phyloP scores from a whole-genome alignment of 768 basidiomycete genomes.

The Trametes coccinea region DNA sequence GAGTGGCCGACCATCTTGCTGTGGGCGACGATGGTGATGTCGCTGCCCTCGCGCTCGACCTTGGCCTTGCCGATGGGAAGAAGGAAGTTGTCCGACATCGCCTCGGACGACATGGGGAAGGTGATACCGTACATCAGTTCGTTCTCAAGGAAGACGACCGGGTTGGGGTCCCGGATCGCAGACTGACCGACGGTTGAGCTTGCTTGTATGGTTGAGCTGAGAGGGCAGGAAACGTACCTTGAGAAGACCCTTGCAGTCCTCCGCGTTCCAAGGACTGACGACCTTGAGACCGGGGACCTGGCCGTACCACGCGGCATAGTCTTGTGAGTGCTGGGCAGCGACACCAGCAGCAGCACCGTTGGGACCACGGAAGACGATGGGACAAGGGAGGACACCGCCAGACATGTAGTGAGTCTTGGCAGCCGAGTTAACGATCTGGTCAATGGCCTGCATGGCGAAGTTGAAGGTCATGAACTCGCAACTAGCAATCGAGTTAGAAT shows the following conservation, averaged over 20 bases:
- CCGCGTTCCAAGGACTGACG: constrained; percentile 96
- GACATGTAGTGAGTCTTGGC: constrained; percentile 99
- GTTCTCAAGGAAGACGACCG: constrained; percentile 98
- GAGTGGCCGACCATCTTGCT: constrained; percentile 97
- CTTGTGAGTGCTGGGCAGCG: constrained; percentile 95
- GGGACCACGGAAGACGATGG: constrained; percentile 98
- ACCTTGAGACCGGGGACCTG: constrained; percentile 96
- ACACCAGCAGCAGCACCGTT: constrained; percentile 99
- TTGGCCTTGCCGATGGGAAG: constrained; percentile 98
- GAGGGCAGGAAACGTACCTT: constrained; percentile 57
- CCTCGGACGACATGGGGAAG: constrained; percentile 95
- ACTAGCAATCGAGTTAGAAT: constrained; percentile 39
- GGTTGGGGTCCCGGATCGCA: constrained; percentile 98
- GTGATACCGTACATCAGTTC: constrained; percentile 98
- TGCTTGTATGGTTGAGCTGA: not conserved
- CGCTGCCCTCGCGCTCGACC: constrained; percentile 88
- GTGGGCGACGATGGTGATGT: constrained; percentile 96
- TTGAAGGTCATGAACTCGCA: constrained; percentile 99
- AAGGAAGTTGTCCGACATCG: constrained; percentile 93
- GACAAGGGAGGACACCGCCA: constrained; percentile 97
- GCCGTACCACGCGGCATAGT: constrained; percentile 95
- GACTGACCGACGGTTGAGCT: constrained; percentile 45
- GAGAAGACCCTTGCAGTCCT: constrained; percentile 97
- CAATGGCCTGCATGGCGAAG: constrained; percentile 99
- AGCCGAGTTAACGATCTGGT: constrained; percentile 99